Conservation (phyloP, 441 rosid genomes). For the Populus trichocarpa region DNA sequence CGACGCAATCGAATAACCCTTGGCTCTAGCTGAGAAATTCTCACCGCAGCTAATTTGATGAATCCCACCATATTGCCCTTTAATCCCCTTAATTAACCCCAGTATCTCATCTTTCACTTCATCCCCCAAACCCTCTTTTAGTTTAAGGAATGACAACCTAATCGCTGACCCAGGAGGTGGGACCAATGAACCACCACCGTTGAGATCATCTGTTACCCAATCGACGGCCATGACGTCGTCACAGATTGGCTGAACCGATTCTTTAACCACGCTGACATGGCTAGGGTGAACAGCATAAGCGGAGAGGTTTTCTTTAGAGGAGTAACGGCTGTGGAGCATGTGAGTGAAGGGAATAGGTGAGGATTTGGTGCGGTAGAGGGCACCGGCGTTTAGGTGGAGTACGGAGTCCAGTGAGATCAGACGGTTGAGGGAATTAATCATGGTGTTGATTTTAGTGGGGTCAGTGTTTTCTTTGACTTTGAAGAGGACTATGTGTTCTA, state of each 20-base stretch:
- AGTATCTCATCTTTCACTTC: conserved; percentile 46
- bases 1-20: conserved; percentile 69
- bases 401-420: conserved; percentile 45
- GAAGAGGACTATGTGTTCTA: conserved; percentile 77
- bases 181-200: conserved; percentile 24
- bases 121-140: conserved; percentile 41
- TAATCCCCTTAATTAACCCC: conserved; percentile 46
- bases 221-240: conserved; percentile 81
- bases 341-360: conserved; percentile 56
- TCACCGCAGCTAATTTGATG: conserved; percentile 55
- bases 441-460: conserved; percentile 33
- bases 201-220: conserved; percentile 54
- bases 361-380: conserved; percentile 40
- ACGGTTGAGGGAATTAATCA: conserved; percentile 48
- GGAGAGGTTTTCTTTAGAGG: conserved; percentile 47
- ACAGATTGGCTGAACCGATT: conserved; percentile 53
- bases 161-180: conserved; percentile 45
- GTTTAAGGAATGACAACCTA: conserved; percentile 44
- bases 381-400: conserved; percentile 53
- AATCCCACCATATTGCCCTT: conserved; percentile 36
- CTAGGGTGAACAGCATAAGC: conserved; percentile 55
- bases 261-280: conserved; percentile 56
- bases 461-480: conserved; percentile 50
- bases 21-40: conserved; percentile 74
- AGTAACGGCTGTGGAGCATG: conserved; percentile 80